A percentile compares a stretch with the other conserved stretches of the same genome.
These are phyloP conservation scores for Colletotrichum incanum DNA, from an alignment of 2,329 filamentous ascomycete genomes.

Conservation along the genomic window DNA sequence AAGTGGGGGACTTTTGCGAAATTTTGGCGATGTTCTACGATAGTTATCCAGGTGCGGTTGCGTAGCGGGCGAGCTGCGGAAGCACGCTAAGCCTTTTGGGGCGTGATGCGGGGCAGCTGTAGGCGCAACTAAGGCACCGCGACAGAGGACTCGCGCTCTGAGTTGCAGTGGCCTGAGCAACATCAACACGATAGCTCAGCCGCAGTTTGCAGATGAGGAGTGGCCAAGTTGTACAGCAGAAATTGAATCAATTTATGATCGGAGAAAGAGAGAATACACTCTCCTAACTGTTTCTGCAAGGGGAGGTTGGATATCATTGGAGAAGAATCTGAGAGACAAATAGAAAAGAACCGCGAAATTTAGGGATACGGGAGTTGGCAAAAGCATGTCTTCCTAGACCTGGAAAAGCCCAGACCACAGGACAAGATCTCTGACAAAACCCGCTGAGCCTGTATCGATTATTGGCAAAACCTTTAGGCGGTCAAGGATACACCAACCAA, in stretches of 20 bases:
- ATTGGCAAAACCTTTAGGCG: constrained; percentile 19
- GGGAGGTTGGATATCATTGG: background rate
- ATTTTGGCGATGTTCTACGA: constrained; percentile 37
- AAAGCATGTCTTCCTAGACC: background rate
- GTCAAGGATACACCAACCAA: background rate
- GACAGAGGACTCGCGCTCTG: constrained; percentile 27
- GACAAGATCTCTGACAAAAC: background rate
- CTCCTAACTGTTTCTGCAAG: background rate
- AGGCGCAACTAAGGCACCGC: background rate
- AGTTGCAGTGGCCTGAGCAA: constrained; percentile 6
- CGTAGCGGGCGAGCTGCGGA: constrained; percentile 15
- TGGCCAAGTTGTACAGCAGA: too few species aligned
- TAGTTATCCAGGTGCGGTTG: constrained; percentile 23
- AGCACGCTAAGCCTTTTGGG: constrained; percentile 20
- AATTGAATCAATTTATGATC: background rate
- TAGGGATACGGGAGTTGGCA: background rate
- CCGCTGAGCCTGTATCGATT: background rate
- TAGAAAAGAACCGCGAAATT: background rate
- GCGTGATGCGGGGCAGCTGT: constrained; percentile 13
- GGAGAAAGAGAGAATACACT: background rate
- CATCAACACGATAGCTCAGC: constrained; percentile 8
- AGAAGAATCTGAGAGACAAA: background rate
- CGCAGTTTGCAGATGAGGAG: background rate
- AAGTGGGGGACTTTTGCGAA: constrained; percentile 42
- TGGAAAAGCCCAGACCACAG: background rate